These are phyloP conservation scores for Pseudogymnoascus sp. DNA, from an alignment of 2,329 filamentous ascomycete species.

Conservation along the genomic window DNA sequence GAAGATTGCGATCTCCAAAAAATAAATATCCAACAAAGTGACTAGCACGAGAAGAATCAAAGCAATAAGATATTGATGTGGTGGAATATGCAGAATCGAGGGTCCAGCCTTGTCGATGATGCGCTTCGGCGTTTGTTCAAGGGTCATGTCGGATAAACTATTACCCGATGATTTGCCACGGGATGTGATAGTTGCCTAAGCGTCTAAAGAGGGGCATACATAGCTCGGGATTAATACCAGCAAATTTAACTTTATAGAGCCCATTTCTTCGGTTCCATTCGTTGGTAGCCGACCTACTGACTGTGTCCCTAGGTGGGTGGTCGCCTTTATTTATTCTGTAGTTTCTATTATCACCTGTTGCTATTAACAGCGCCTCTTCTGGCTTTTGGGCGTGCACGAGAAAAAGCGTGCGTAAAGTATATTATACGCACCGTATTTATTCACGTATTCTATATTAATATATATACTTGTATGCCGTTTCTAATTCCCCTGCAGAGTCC, in stretches of 20 bases:
- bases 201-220: neutral
- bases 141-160: neutral
- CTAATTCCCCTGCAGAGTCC: neutral
- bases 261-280: too few species aligned
- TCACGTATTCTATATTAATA: neutral
- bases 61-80: conserved; percentile 2
- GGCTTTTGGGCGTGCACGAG: too few species aligned
- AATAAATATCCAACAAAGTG: neutral
- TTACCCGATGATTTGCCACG: neutral
- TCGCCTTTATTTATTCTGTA: too few species aligned
- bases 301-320: too few species aligned
- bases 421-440: neutral
- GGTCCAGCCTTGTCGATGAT: neutral
- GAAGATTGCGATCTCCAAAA: neutral
- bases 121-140: neutral
- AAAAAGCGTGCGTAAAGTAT: too few species aligned
- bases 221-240: too few species aligned
- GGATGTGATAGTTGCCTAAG: too few species aligned
- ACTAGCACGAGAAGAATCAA: neutral
- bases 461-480: neutral
- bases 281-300: too few species aligned
- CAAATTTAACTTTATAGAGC: too few species aligned
- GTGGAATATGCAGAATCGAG: neutral
- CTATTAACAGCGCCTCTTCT: too few species aligned
- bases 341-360: too few species aligned